Percentiles rank a stretch among this genome's conserved stretches.
Conservation (phyloP, 805 yeast species). For the Saccharomyces cerevisiae region DNA sequence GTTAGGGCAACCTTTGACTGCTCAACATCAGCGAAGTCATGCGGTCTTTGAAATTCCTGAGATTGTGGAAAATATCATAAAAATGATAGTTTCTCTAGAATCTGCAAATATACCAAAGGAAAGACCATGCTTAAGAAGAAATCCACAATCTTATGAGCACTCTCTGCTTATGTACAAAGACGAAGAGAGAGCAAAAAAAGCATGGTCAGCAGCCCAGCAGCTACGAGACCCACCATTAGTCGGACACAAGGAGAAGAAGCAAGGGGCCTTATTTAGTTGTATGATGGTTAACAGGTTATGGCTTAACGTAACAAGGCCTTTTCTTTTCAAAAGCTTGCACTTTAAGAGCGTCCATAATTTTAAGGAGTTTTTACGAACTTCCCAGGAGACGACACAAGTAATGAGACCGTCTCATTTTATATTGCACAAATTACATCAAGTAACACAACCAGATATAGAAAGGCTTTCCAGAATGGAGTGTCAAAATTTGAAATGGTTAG, state of each 20-base stretch:
- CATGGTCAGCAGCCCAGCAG: constrained; percentile 30
- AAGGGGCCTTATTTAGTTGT: constrained; percentile 46
- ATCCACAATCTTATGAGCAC: constrained; percentile 60
- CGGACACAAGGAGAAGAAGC: background rate
- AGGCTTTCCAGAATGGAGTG: constrained; percentile 38
- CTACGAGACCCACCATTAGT: background rate
- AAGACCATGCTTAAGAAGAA: constrained; percentile 57
- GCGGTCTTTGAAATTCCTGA: constrained; percentile 69
- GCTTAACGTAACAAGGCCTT: constrained; percentile 45
- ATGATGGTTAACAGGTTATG: constrained; percentile 62
- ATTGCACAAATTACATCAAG: constrained; percentile 54
- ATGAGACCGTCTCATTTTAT: constrained; percentile 40
- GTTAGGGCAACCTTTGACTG: background rate
- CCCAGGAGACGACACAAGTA: background rate
- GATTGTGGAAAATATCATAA: constrained; percentile 52
- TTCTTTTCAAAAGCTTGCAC: constrained; percentile 47
- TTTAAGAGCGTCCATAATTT: constrained; percentile 46
- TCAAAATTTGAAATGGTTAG: constrained; percentile 54
- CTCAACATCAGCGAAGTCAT: constrained; percentile 13
- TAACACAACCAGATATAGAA: constrained; percentile 48
- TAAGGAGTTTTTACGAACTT: constrained; percentile 31
- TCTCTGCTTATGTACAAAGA: constrained; percentile 60
- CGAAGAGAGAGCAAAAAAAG: constrained; percentile 37
- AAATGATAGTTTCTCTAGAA: constrained; percentile 21
- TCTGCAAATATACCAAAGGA: constrained; percentile 45